A percentile compares a stretch with the other conserved stretches of the same genome.
phyloP scores from a whole-genome alignment of 78 protist genomes.

The Dictyostelium brefeldianum region DNA sequence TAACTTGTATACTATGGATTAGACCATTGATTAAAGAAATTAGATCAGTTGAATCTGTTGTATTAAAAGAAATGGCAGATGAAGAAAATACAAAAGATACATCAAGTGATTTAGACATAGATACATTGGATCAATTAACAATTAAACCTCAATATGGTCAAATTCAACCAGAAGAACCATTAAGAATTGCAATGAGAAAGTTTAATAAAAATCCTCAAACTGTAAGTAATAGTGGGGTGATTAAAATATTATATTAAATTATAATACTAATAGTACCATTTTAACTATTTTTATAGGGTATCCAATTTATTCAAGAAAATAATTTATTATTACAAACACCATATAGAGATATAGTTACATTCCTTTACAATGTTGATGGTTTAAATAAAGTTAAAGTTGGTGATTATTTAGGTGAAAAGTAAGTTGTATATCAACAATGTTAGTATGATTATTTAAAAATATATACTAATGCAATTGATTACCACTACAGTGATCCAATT shows the following conservation, averaged over 20 bases:
- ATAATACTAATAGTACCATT: too few species aligned
- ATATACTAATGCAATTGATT: not conserved
- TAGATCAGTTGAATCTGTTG: not conserved
- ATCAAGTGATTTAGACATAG: constrained; percentile 28
- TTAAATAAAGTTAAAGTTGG: constrained; percentile 68
- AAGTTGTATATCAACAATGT: not conserved
- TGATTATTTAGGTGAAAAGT: constrained; percentile 65
- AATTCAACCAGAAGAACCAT: constrained; percentile 56
- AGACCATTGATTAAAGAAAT: constrained; percentile 27
- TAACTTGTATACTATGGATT: constrained; percentile 40
- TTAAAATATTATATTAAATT: too few species aligned
- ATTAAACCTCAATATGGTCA: constrained; percentile 67
- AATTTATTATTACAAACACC: constrained; percentile 33
- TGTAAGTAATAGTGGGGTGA: not conserved
- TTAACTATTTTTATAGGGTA: not conserved
- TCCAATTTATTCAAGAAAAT: constrained; percentile 48
- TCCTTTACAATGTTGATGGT: constrained; percentile 51
- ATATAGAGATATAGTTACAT: constrained; percentile 23
- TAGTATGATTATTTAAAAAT: not conserved
- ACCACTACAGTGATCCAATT: not conserved
- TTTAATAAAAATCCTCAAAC: constrained; percentile 67
- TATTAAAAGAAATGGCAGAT: constrained; percentile 27
- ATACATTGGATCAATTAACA: constrained; percentile 28
- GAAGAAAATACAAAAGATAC: constrained; percentile 37
- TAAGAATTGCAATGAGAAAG: constrained; percentile 53